Evolutionary conservation across 2,329 filamentous ascomycete genomes (phyloP), one percentile per base, ranked within the genome.

Genomic region (Alternaria tenuissima): DNA sequence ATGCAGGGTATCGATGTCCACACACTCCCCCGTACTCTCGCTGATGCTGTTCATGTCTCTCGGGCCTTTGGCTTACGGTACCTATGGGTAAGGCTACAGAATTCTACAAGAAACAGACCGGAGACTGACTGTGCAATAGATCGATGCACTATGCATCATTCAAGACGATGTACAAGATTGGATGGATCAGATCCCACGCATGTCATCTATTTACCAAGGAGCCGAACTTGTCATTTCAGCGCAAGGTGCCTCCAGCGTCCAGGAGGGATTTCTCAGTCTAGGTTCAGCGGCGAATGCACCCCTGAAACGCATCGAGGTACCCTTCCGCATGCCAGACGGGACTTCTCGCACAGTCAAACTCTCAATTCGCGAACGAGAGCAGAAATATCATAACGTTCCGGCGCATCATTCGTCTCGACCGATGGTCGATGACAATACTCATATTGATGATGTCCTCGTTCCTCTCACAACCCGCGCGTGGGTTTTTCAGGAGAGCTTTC

Each of bases 141-240:
- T 54, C 7, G 52, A 54, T 46, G 39, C 52, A n/a, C 14, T 54
- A 24, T 46, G 52, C 28, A 54, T 54, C 16, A 18, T 54, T 7
- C 52, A 54, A 38, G 52, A 54, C n/a, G 41, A 44, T 36, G 16
- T 18, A 9, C 24, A 54, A 26, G 52, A 55, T 16, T 39, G 43
- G 42, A 48, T n/a, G 32, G 22, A 48, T 22, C 42, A 55, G 24
- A 55, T 47, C 22, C 52, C 52, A 16, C 43, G 24, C 24, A 55
- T 55, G 52, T 16, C 34, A 5, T 38, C 22, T 16, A 48, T 55
- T 24, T 55, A 55, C 32, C 52, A 44, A 30, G 26, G 41, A 30
- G 39, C 39, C 20, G 52, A 46, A 26, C 18, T 54, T 9, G 41
- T 44, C 28, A 54, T 54, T 16, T 44, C 52, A 24, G 52, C 52